Evolutionary conservation across 1,284 basidiomycete species (phyloP), one percentile per base, ranked within the genome.

Genomic region (Moesziomyces sp.): DNA sequence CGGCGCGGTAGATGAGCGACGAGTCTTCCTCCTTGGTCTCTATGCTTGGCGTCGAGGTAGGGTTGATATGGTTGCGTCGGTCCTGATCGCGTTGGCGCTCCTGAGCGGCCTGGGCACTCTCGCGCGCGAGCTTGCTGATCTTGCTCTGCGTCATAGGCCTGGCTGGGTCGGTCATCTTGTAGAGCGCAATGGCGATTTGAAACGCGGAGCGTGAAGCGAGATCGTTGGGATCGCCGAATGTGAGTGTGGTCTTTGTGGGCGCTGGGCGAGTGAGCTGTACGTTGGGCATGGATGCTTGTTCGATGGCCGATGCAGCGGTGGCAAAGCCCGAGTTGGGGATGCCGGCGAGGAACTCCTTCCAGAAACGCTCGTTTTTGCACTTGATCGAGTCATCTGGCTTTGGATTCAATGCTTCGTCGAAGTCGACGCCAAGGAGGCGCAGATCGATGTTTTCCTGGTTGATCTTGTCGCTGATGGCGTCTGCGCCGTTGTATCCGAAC

Each of bases 331-430:
- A 83, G 53, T 53, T 59, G 8, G 76, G 73, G 18, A 85, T 56
- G 10, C 80, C 83, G 26, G 86, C 85, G 23, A 96, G 86, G 23
- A 87, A 85, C 19, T 87, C 83, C 77, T 89, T 82, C 85, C 86
- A 95, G 80, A 95, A 94, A 30, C 83, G 83, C 85, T 97, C 94
- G 77, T 96, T 94, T 33, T 47, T 61, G 76, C 91, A 92, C 87
- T 94, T 94, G 62, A 89, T 87, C 5, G 86, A 66, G 10, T 88
- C 87, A 79, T 94, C 94, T 74, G 89, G 85, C 55, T 91, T 88
- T 80, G 93, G 90, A 9, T 86, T 83, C 78, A 88, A 88, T 40
- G 90, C 89, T 74, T 93, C 91, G 77, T 91, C 92, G 83, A 95
- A 95, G 83, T 94, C 92, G 43, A 93, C 87, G 5, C 93, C 93